A percentile compares a stretch with the other conserved stretches of the same genome.
These are phyloP conservation scores for Paxillus involutus DNA, from an alignment of 768 basidiomycete species.

Conservation along the genomic window DNA sequence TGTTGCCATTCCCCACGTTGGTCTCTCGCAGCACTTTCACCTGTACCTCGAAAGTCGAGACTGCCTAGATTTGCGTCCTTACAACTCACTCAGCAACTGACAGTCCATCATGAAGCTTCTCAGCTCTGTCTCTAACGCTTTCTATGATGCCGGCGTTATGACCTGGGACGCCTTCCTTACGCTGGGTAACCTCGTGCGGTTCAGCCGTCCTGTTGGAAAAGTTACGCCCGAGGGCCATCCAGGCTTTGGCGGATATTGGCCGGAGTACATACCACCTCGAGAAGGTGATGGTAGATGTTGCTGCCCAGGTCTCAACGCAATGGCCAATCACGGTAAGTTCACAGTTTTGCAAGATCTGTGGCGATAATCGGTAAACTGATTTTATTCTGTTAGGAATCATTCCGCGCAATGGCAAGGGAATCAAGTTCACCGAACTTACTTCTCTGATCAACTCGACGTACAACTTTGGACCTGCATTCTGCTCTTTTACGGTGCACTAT, in stretches of 20 bases:
- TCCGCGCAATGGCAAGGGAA: constrained; percentile 66
- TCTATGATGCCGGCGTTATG: constrained; percentile 9
- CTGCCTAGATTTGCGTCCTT: no score
- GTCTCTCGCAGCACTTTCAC: no score
- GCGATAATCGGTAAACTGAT: neutral
- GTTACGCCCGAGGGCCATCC: constrained; percentile 56
- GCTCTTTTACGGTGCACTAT: constrained; percentile 61
- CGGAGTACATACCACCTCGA: constrained; percentile 56
- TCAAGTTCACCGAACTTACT: constrained; percentile 53
- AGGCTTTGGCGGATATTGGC: constrained; percentile 67
- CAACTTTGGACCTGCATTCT: constrained; percentile 72
- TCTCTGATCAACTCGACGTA: constrained; percentile 50
- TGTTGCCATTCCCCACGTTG: no score
- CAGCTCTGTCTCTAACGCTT: constrained; percentile 2
- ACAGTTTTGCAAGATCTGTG: neutral
- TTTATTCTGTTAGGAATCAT: constrained; percentile 33
- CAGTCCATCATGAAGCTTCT: constrained; percentile 13
- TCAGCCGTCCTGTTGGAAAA: constrained; percentile 39
- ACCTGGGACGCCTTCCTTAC: constrained; percentile 22
- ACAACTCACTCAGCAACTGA: neutral
- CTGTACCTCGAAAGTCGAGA: no score
- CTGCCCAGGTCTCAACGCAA: constrained; percentile 75
- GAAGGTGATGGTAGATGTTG: constrained; percentile 69
- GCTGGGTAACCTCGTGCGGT: constrained; percentile 17
- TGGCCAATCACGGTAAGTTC: constrained; percentile 79